Percentiles rank a stretch among this genome's conserved stretches.
These are phyloP conservation scores for Cyberlindnera mycetangii DNA, from an alignment of 805 yeast genomes.

Conservation along the genomic window DNA sequence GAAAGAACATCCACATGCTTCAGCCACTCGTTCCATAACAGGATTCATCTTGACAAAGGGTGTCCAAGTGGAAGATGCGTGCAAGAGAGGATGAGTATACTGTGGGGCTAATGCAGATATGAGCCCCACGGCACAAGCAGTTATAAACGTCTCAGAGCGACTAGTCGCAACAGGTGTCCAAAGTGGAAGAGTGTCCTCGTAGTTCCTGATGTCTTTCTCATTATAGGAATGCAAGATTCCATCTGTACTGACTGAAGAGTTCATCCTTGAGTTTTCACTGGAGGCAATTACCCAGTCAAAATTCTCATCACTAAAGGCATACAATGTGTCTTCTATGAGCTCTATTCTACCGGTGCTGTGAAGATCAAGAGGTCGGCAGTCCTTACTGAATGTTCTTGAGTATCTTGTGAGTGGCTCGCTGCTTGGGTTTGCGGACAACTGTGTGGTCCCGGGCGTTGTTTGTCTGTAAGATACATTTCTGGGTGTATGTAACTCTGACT, in stretches of 20 bases:
- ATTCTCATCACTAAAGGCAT: neutral
- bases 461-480: neutral
- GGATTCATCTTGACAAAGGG: conserved; percentile 33
- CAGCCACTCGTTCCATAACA: conserved; percentile 33
- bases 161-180: conserved; percentile 6
- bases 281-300: neutral
- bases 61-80: conserved; percentile 39
- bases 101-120: conserved; percentile 42
- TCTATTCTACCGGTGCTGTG: conserved; percentile 5
- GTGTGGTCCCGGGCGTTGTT: neutral
- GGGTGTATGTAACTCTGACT: neutral
- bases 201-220: neutral
- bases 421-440: neutral
- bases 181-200: neutral
- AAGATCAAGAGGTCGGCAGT: conserved; percentile 2
- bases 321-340: neutral
- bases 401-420: neutral
- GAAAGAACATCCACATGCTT: conserved; percentile 41
- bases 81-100: conserved; percentile 36
- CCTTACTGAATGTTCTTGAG: neutral
- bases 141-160: conserved; percentile 10
- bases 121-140: conserved; percentile 38
- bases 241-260: neutral
- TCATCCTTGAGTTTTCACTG: neutral
- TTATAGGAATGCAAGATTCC: neutral